These are phyloP conservation scores for Strigomonas culicis DNA, from an alignment of 208 protist genomes.

Conservation along the genomic window DNA sequence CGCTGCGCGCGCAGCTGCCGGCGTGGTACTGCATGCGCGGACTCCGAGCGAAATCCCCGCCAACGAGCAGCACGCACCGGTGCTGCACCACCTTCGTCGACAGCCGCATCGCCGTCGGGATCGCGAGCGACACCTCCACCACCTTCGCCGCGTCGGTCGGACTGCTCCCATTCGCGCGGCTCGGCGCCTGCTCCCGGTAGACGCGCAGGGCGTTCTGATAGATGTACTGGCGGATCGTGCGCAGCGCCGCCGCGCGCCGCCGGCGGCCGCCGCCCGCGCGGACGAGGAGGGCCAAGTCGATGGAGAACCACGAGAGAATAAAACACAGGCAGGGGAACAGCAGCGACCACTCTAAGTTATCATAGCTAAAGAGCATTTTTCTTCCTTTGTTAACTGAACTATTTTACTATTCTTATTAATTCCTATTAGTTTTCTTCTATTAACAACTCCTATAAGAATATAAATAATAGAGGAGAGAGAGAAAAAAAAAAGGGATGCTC, in stretches of 20 bases:
- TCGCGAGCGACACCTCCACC: too few species aligned
- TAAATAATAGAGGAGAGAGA: constrained; percentile 3
- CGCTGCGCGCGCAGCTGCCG: constrained; percentile 56
- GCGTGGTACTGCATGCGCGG: constrained; percentile 93
- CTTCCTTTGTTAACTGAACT: too few species aligned
- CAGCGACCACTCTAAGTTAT: constrained; percentile 27
- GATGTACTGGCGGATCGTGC: constrained; percentile 24
- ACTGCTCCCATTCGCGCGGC: too few species aligned
- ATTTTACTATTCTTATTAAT: constrained; percentile 6
- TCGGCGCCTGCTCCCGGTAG: too few species aligned
- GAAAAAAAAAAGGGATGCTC: constrained; percentile 2
- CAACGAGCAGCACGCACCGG: constrained; percentile 80
- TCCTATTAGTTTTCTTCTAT: neutral
- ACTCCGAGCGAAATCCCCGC: constrained; percentile 84
- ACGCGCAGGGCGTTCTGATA: too few species aligned
- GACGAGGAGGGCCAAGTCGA: constrained; percentile 62
- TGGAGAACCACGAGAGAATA: constrained; percentile 64
- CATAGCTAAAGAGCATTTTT: too few species aligned
- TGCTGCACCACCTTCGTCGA: constrained; percentile 14
- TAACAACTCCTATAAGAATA: neutral
- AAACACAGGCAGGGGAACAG: constrained; percentile 43
- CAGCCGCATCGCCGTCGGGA: too few species aligned
- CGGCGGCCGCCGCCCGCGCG: constrained; percentile 45
- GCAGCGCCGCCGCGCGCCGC: constrained; percentile 34
- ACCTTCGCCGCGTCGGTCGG: too few species aligned